phyloP scores from a whole-genome alignment of 2,329 filamentous ascomycete species.

The Diaporthe ilicicola region DNA sequence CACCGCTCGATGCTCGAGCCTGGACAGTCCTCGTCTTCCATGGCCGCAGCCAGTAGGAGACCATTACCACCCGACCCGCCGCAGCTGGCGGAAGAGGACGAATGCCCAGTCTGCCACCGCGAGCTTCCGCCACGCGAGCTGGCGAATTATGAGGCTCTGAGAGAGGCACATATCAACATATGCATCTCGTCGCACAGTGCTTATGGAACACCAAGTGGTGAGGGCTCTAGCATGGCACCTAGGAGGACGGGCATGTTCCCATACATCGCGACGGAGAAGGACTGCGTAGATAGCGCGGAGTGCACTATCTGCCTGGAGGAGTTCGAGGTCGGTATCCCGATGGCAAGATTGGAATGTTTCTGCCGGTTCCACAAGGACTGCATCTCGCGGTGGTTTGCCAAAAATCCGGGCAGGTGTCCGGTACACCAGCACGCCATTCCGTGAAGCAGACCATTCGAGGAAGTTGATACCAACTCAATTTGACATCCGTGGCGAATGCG shows the following conservation, averaged over 20 bases:
- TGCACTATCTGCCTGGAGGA: constrained; percentile 75
- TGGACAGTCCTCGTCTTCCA: constrained; percentile 43
- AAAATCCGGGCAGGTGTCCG: constrained; percentile 69
- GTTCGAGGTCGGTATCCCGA: constrained; percentile 67
- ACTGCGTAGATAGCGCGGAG: constrained; percentile 73
- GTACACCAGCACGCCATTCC: constrained; percentile 72
- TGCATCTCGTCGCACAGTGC: constrained; percentile 66
- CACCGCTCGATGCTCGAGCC: constrained; percentile 46
- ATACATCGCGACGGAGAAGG: constrained; percentile 72
- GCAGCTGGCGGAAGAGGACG: constrained; percentile 75
- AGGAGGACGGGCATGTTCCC: constrained; percentile 69
- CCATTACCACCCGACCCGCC: constrained; percentile 52
- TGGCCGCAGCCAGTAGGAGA: constrained; percentile 45
- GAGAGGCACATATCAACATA: constrained; percentile 65
- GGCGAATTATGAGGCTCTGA: constrained; percentile 60
- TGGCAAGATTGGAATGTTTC: constrained; percentile 73
- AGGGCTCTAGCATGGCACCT: constrained; percentile 38
- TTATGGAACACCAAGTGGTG: constrained; percentile 44
- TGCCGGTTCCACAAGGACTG: constrained; percentile 71
- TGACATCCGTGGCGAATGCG: not conserved
- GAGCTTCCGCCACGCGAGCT: constrained; percentile 70
- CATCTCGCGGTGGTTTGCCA: constrained; percentile 69
- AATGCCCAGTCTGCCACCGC: constrained; percentile 79
- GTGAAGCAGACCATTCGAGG: constrained; percentile 51
- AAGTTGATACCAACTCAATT: not conserved